phyloP scores from a whole-genome alignment of 2,329 filamentous ascomycete species.

The Colletotrichum karsti region DNA sequence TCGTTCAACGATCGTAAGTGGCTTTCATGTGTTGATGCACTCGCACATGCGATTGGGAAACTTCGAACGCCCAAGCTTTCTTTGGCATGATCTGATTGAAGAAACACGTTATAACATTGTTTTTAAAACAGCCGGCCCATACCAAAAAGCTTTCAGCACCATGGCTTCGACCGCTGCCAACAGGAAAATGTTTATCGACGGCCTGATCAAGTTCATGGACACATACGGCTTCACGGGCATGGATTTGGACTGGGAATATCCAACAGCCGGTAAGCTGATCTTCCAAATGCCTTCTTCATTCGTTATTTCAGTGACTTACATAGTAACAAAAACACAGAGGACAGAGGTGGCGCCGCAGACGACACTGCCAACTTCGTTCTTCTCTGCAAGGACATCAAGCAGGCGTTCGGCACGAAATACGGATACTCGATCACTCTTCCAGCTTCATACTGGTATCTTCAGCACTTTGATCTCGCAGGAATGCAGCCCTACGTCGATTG shows the following conservation, averaged over 20 bases:
- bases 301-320: too few species aligned
- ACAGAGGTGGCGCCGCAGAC: conserved; percentile 38
- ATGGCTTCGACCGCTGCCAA: conserved; percentile 19
- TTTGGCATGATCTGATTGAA: too few species aligned
- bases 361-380: conserved; percentile 44
- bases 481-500: conserved; percentile 33
- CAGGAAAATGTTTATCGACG: conserved; percentile 32
- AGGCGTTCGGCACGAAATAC: neutral
- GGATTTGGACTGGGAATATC: conserved; percentile 37
- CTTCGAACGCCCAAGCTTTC: too few species aligned
- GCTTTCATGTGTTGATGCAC: too few species aligned
- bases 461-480: neutral
- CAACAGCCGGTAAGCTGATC: conserved; percentile 24
- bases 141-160: conserved; percentile 34
- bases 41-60: too few species aligned
- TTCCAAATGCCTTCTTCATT: too few species aligned
- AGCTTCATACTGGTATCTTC: conserved; percentile 26
- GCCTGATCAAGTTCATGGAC: conserved; percentile 29
- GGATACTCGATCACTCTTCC: conserved; percentile 17
- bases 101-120: conserved; percentile 27
- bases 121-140: conserved; percentile 31
- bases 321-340: too few species aligned
- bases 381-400: neutral
- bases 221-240: conserved; percentile 41
- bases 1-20: conserved; percentile 43